Evolutionary conservation across 73 alveolate genomes (phyloP).

Genomic region (Effrenium voratum): DNA sequence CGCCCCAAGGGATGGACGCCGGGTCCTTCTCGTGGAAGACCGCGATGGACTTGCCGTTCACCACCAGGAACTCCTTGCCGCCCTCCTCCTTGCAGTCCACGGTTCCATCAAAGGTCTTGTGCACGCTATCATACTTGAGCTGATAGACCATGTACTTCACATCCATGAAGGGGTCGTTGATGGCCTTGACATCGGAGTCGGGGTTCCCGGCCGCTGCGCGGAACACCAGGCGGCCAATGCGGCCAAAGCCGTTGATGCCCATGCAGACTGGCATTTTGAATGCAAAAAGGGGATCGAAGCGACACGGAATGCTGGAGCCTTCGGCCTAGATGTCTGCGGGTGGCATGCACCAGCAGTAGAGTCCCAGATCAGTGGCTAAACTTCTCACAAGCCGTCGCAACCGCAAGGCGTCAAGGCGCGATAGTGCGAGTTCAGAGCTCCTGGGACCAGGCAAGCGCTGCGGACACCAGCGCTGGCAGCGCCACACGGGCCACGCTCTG

Average conservation of each 20-base stretch:
- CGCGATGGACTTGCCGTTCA: too few species aligned
- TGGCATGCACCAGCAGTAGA: too few species aligned
- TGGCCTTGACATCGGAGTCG: too few species aligned
- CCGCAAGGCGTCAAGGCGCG: neutral
- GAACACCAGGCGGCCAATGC: too few species aligned
- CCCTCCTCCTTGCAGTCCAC: slow-evolving; percentile 15
- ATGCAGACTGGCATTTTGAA: neutral
- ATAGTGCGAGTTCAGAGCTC: neutral
- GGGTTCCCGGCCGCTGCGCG: too few species aligned
- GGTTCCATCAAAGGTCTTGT: slow-evolving; percentile 69
- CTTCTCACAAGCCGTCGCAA: neutral
- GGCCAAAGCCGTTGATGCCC: neutral
- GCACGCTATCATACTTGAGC: slow-evolving; percentile 96
- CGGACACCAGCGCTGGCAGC: slow-evolving; percentile 19
- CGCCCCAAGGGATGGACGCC: slow-evolving; percentile 12
- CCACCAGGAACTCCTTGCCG: slow-evolving; percentile 40
- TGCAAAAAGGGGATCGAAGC: neutral
- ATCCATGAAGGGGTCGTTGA: slow-evolving; percentile 96
- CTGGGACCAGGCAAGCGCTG: slow-evolving; percentile 80
- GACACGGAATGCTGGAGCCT: neutral
- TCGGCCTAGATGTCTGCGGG: too few species aligned
- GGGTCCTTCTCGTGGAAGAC: too few species aligned
- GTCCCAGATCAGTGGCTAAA: too few species aligned
- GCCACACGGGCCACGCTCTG: slow-evolving; percentile 60
- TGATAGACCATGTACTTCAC: slow-evolving; percentile 95